Evolutionary conservation across 2,329 filamentous ascomycete species (phyloP), one percentile per base, ranked within the genome.

Genomic region (Aspergillus proliferans): DNA sequence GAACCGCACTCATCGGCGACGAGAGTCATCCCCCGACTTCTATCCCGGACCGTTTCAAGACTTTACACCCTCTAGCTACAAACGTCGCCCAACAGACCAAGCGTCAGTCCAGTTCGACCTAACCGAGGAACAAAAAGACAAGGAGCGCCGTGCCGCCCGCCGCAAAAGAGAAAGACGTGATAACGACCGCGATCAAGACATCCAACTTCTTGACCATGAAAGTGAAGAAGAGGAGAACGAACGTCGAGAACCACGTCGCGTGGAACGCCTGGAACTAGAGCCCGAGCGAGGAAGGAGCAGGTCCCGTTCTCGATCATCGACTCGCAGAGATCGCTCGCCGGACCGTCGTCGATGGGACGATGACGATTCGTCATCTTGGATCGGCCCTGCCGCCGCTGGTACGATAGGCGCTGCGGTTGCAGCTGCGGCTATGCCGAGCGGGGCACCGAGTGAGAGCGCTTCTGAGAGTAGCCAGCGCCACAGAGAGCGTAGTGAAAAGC

Each of bases 91-190:
- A 3, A 70, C 64, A 56, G 70, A 72, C 18, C 61, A 66, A 48
- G 71, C 71, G 7, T 76, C 72, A 51, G 81, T 84, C 6, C 75
- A 77, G 47, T 83, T 83, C 54, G 74, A 78, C 34, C 59, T 83
- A 45, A 82, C 79, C 0, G 70, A 81, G 43, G 78, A 81, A 58
- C 78, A 82, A 62, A 70, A 67, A 33, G 70, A 75, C 26, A 76
- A 75, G 47, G 77, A 79, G 47, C 64, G 66, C 45, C 62, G 62
- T 28, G 59, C 61, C 14, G 61, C 60, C 30, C 58, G 54, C n/a
- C 58, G 53, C 33, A 58, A 60, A 42, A 60, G 46, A 36, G 45
- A 52, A 47, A 58, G 51, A 52, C 58, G 55, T 9, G 60, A 57
- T 12, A 47, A 51, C 3, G 43, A 60, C 19, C 53, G 42, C 9